Evolutionary conservation across 805 yeast genomes (phyloP).

Genomic region (Lachancea fermentati): DNA sequence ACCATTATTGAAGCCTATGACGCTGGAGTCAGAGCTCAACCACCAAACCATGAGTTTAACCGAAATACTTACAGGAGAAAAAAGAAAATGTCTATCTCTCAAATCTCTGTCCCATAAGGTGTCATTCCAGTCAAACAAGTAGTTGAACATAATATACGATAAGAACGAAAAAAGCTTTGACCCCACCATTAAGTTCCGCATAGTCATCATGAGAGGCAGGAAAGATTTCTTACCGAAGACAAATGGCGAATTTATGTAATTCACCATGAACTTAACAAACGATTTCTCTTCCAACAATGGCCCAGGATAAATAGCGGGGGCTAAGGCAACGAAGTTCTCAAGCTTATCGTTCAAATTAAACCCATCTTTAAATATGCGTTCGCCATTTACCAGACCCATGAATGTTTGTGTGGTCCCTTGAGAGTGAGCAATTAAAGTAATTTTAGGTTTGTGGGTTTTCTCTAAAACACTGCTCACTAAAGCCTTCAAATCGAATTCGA

Average conservation of each 20-base stretch:
- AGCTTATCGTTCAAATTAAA: constrained; percentile 47
- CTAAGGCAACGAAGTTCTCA: constrained; percentile 65
- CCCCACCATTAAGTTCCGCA: constrained; percentile 47
- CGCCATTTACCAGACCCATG: constrained; percentile 52
- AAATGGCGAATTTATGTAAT: constrained; percentile 40
- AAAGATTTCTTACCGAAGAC: constrained; percentile 77
- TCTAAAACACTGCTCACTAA: constrained; percentile 56
- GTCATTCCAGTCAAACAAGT: constrained; percentile 83
- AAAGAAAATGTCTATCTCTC: constrained; percentile 70
- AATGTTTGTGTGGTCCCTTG: constrained; percentile 92
- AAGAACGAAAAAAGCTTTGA: constrained; percentile 52
- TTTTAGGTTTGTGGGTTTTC: constrained; percentile 33
- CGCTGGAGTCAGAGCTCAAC: constrained; percentile 45
- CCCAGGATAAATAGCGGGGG: constrained; percentile 93
- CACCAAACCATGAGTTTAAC: constrained; percentile 89
- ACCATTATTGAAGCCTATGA: constrained; percentile 38
- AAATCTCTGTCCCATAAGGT: constrained; percentile 63
- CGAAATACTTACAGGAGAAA: constrained; percentile 80
- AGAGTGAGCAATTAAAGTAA: constrained; percentile 75
- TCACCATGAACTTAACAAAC: constrained; percentile 60
- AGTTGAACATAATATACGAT: constrained; percentile 81
- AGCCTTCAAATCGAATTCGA: constrained; percentile 68
- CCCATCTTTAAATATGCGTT: constrained; percentile 24
- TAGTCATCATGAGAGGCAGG: constrained; percentile 63
- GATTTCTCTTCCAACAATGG: constrained; percentile 54